Conservation (phyloP, 1,139 yeast species). For the Saccharomyces hybrid region DNA sequence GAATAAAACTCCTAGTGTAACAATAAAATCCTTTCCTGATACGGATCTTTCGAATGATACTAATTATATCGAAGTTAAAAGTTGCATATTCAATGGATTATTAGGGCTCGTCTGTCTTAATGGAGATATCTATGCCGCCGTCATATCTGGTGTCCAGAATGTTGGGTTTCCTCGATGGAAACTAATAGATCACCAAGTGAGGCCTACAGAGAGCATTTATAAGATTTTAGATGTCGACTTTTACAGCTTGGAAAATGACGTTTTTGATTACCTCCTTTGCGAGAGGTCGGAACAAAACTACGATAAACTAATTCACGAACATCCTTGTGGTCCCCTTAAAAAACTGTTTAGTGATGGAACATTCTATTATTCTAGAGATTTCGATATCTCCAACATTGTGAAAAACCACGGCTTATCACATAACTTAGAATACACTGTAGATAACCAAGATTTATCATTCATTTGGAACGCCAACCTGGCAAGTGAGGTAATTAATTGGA, state of each 20-base stretch:
- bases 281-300: slow-evolving; percentile 28
- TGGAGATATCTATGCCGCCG: slow-evolving; percentile 48
- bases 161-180: slow-evolving; percentile 53
- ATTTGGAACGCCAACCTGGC: slow-evolving; percentile 62
- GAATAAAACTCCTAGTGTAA: slow-evolving; percentile 16
- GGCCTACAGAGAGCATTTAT: slow-evolving; percentile 43
- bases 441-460: slow-evolving; percentile 45
- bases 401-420: slow-evolving; percentile 46
- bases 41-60: slow-evolving; percentile 15
- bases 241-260: slow-evolving; percentile 52
- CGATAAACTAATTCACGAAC: slow-evolving; percentile 39
- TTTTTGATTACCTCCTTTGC: slow-evolving; percentile 39
- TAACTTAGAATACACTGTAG: slow-evolving; percentile 37
- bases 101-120: slow-evolving; percentile 54
- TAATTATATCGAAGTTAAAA: slow-evolving; percentile 16
- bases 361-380: slow-evolving; percentile 57
- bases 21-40: slow-evolving; percentile 14
- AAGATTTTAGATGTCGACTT: slow-evolving; percentile 53
- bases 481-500: slow-evolving; percentile 50
- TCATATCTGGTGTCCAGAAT: slow-evolving; percentile 46
- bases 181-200: slow-evolving; percentile 12
- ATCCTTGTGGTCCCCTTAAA: slow-evolving; percentile 53
- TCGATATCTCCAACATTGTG: slow-evolving; percentile 54
- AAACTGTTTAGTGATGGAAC: slow-evolving; percentile 54
- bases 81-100: slow-evolving; percentile 42